phyloP scores from a whole-genome alignment of 2,329 filamentous ascomycete genomes.

The Beauveria medogensis region DNA sequence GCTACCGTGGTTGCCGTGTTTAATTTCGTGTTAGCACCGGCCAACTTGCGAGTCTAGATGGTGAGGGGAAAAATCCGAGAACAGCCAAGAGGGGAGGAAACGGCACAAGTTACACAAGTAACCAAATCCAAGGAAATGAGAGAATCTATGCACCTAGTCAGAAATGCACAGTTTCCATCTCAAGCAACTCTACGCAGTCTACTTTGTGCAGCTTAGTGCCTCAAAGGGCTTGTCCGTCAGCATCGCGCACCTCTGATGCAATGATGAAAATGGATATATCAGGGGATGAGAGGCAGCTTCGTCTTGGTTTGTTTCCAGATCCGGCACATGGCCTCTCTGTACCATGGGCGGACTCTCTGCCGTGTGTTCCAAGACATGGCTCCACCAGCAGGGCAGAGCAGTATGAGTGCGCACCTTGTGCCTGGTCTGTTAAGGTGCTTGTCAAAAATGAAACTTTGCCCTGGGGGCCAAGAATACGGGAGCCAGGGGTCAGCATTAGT shows the following conservation, averaged over 20 bases:
- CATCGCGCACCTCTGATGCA: background rate
- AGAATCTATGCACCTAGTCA: no score
- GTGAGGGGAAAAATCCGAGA: no score
- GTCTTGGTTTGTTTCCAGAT: constrained; percentile 1
- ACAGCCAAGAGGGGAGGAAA: no score
- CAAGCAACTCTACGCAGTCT: background rate
- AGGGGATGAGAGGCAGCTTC: no score
- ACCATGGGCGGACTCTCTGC: background rate
- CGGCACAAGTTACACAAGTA: no score
- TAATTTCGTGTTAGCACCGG: no score
- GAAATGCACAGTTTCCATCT: no score
- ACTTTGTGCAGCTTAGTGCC: background rate
- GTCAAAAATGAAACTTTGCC: background rate
- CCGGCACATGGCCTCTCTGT: background rate
- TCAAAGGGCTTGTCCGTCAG: background rate
- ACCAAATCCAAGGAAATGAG: no score
- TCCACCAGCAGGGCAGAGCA: background rate
- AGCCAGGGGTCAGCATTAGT: background rate
- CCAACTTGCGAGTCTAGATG: no score
- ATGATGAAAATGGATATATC: no score
- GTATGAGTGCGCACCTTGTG: background rate
- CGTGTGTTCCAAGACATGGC: background rate
- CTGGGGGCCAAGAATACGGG: background rate
- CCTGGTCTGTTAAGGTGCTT: background rate
- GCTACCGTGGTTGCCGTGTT: no score